phyloP scores from a whole-genome alignment of 805 yeast species.

The Metschnikowia drakensbergensis region DNA sequence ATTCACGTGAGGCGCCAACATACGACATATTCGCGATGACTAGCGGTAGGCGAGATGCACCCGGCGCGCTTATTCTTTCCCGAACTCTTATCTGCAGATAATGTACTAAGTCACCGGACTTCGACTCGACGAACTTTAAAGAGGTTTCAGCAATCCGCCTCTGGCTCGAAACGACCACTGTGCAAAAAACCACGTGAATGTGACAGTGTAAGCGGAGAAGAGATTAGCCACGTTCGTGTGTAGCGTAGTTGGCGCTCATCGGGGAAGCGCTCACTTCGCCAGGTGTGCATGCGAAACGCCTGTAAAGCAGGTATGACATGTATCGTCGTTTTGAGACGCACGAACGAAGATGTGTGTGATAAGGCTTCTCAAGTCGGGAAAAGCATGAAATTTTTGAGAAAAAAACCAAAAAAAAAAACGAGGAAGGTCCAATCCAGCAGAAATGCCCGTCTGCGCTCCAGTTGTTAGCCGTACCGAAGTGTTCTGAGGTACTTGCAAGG shows the following conservation, averaged over 20 bases:
- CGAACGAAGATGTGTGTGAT: background rate
- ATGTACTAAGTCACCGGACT: background rate
- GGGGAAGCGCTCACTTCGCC: background rate
- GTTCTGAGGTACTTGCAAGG: too few relatives aligned
- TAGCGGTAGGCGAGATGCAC: slow-evolving; percentile 4
- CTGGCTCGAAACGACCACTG: too few relatives aligned
- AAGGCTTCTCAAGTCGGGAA: too few relatives aligned
- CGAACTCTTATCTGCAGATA: background rate
- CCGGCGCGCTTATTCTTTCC: background rate
- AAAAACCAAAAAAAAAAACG: background rate
- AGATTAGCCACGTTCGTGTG: background rate
- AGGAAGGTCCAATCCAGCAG: too few relatives aligned
- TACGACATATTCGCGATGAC: background rate
- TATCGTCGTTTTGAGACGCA: background rate
- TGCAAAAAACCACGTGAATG: too few relatives aligned
- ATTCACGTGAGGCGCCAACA: background rate
- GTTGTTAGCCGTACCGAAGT: too few relatives aligned
- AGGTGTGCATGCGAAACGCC: background rate
- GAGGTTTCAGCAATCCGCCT: background rate
- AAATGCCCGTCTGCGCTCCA: too few relatives aligned
- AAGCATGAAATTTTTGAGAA: background rate
- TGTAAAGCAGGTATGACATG: background rate
- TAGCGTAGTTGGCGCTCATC: background rate
- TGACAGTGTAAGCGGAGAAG: background rate
- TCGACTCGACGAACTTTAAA: background rate